Conservation (phyloP, 2,329 filamentous ascomycete species). For the Aureobasidium pullulans region DNA sequence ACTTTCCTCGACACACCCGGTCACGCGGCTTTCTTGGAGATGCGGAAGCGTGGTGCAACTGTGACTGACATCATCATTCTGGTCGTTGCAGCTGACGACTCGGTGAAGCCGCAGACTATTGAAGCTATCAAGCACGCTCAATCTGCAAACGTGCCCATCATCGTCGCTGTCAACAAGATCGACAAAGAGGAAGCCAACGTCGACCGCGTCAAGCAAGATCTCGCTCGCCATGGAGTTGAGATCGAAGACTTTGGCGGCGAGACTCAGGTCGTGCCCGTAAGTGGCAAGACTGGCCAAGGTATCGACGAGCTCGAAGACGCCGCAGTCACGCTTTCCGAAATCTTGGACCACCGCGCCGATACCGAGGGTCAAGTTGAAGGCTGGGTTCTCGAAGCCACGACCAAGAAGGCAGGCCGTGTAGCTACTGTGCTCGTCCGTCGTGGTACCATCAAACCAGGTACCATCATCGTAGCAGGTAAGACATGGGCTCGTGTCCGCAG, state of each 20-base stretch:
- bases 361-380: slow-evolving; percentile 72
- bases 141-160: slow-evolving; percentile 81
- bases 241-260: slow-evolving; percentile 95
- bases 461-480: slow-evolving; percentile 78
- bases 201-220: slow-evolving; percentile 80
- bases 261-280: slow-evolving; percentile 83
- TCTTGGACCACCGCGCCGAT: slow-evolving; percentile 84
- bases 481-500: slow-evolving; percentile 83
- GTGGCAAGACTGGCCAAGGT: slow-evolving; percentile 85
- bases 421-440: slow-evolving; percentile 85
- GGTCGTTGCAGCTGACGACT: slow-evolving; percentile 93
- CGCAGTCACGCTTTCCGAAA: slow-evolving; percentile 75
- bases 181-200: slow-evolving; percentile 79
- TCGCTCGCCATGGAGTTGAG: slow-evolving; percentile 74
- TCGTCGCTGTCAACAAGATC: slow-evolving; percentile 96
- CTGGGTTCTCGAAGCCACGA: slow-evolving; percentile 86
- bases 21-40: slow-evolving; percentile 89
- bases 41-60: slow-evolving; percentile 90
- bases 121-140: slow-evolving; percentile 94
- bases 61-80: slow-evolving; percentile 96
- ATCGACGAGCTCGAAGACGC: slow-evolving; percentile 92
- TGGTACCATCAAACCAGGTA: slow-evolving; percentile 73
- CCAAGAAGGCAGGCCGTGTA: slow-evolving; percentile 75
- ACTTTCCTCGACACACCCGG: slow-evolving; percentile 97
- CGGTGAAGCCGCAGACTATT: slow-evolving; percentile 92